phyloP scores from a whole-genome alignment of 345 rosid genomes.

The Erodium maritimum region DNA sequence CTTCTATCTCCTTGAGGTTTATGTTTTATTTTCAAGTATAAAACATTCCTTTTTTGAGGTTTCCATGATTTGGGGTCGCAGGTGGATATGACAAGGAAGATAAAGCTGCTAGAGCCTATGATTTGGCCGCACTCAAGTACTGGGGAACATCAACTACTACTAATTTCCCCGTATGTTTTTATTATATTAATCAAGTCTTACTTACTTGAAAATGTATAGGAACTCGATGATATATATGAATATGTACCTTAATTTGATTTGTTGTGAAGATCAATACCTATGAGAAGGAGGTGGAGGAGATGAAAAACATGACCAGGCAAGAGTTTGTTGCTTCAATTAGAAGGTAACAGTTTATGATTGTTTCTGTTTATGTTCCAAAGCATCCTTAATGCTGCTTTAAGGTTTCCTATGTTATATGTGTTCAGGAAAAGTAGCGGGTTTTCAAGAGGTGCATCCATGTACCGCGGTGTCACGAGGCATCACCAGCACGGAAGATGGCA shows the following conservation, averaged over 20 bases:
- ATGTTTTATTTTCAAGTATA: too few relatives aligned
- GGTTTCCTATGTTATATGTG: neutral
- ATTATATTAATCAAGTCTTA: too few relatives aligned
- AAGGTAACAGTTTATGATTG: constrained; percentile 29
- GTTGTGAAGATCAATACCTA: constrained; percentile 64
- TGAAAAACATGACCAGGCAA: constrained; percentile 98
- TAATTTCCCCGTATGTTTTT: constrained; percentile 60
- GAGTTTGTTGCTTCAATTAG: constrained; percentile 94
- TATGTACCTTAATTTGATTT: neutral
- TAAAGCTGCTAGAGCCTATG: constrained; percentile 97
- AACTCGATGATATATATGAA: too few relatives aligned
- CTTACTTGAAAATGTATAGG: too few relatives aligned
- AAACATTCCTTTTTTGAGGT: neutral
- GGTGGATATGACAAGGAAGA: constrained; percentile 99
- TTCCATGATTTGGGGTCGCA: constrained; percentile 11
- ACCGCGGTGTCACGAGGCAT: constrained; percentile 99
- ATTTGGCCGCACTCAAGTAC: constrained; percentile 86
- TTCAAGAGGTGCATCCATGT: constrained; percentile 98
- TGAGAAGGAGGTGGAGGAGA: constrained; percentile 94
- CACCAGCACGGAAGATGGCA: constrained; percentile 99
- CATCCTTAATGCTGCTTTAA: neutral
- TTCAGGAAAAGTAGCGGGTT: constrained; percentile 96
- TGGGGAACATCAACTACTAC: constrained; percentile 99
- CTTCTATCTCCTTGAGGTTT: too few relatives aligned
- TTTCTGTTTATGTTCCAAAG: too few relatives aligned